Base-by-base conservation (phyloP, 345 rosid species). In the Arabis hirsuta region DNA sequence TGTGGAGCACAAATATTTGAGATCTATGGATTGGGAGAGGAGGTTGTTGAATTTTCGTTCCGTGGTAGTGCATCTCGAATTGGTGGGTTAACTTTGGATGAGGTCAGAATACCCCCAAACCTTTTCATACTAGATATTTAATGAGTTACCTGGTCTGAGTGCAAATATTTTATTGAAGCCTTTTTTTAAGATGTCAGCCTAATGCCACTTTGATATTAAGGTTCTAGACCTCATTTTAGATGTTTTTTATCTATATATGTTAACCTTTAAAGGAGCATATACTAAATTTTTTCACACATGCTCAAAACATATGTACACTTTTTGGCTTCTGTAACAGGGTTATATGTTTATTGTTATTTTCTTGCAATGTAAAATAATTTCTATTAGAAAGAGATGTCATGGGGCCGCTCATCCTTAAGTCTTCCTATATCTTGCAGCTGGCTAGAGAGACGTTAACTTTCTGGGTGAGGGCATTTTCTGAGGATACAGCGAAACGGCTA, bases 1-100 rank as follows among this genome's bases (percentile, higher is more conserved):
- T 91, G 99, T 82, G 99, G 99, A 78, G 97, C 99, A 69, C 99
- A 95, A 81, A 91, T 95, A 82, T 95, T 95, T 83, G 99, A 95
- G 87, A 79, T 95, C 52, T 95, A 91, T 84, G 99, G 99, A 69
- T 77, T 95, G 63, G 96, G 96, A 59, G 83, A 83, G 81, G 99
- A 91, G 36, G 84, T 91, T 46, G 92, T 95, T 60, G 91, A 91
- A 66, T 66, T 87, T 59, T 83, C 96, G 39, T 95, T 95, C 79
- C 79, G 86, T 58, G 99, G 97, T 55, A 95, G 97, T 82, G 88
- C 84, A 69, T 95, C 96, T 72, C 84, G 71, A 19, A 85, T 95
- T 76, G 96, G 97, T 63, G 99, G 99, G 51, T 74, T 87, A 78
- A 91, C 97, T 73, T 79, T 90, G 63, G 94, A 95, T 78, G 99